These are phyloP conservation scores for Talaromyces piceae DNA, from an alignment of 2,329 filamentous ascomycete genomes.

Conservation along the genomic window DNA sequence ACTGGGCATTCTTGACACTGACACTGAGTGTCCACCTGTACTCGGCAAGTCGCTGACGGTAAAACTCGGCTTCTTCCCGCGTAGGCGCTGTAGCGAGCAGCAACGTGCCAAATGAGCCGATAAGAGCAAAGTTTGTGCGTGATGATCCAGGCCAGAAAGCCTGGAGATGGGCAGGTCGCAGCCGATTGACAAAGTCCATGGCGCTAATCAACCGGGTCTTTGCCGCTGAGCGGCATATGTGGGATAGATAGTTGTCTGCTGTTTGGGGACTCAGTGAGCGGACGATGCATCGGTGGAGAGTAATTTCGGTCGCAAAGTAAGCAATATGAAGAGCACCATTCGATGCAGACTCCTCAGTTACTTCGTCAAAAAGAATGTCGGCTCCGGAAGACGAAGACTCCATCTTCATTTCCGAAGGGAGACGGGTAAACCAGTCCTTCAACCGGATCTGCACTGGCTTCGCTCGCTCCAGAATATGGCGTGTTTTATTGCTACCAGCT, in stretches of 20 bases:
- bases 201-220: slow-evolving; percentile 91
- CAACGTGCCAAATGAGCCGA: slow-evolving; percentile 86
- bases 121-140: slow-evolving; percentile 74
- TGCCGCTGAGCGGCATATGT: slow-evolving; percentile 87
- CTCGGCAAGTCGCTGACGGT: slow-evolving; percentile 73
- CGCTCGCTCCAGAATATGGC: slow-evolving; percentile 44
- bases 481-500: slow-evolving; percentile 38
- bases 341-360: slow-evolving; percentile 34
- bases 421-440: slow-evolving; percentile 45
- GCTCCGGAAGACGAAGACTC: slow-evolving; percentile 20
- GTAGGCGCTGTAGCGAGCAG: slow-evolving; percentile 84
- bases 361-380: slow-evolving; percentile 20
- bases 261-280: slow-evolving; percentile 58
- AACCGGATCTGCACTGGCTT: slow-evolving; percentile 48
- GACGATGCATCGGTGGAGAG: slow-evolving; percentile 83
- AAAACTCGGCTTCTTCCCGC: slow-evolving; percentile 86
- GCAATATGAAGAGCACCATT: slow-evolving; percentile 75
- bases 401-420: slow-evolving; percentile 44
- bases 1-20: slow-evolving; percentile 61
- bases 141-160: slow-evolving; percentile 65
- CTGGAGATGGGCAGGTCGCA: slow-evolving; percentile 77
- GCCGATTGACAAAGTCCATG: slow-evolving; percentile 94
- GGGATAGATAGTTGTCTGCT: slow-evolving; percentile 71
- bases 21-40: slow-evolving; percentile 93
- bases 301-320: slow-evolving; percentile 92